These are phyloP conservation scores for Hypoxylon lienhwacheense DNA, from an alignment of 495 filamentous ascomycete species.

Conservation along the genomic window DNA sequence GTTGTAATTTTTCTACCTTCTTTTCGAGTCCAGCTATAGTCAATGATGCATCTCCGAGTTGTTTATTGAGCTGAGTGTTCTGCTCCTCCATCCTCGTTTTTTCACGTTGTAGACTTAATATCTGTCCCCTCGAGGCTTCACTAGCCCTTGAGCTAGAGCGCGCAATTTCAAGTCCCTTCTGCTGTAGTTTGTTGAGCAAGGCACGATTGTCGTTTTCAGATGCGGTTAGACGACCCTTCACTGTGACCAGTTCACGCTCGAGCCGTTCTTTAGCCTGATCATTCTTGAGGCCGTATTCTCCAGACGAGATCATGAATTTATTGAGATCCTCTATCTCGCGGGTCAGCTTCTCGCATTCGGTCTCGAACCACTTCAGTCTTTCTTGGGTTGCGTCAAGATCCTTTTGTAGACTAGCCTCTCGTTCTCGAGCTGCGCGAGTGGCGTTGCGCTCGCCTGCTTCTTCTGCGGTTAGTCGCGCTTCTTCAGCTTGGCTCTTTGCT, in stretches of 20 bases:
- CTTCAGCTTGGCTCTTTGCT: constrained; percentile 79
- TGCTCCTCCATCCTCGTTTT: constrained; percentile 85
- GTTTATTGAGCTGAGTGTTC: constrained; percentile 74
- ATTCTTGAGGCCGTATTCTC: constrained; percentile 79
- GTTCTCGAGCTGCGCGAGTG: constrained; percentile 75
- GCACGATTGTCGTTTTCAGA: constrained; percentile 98
- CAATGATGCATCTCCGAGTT: constrained; percentile 85
- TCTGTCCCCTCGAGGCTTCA: constrained; percentile 79
- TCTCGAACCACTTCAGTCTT: constrained; percentile 71
- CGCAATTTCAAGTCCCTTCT: constrained; percentile 96
- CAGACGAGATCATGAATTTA: constrained; percentile 82
- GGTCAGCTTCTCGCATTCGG: constrained; percentile 72
- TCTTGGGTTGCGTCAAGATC: constrained; percentile 75
- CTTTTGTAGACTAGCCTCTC: constrained; percentile 71
- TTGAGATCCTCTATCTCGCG: constrained; percentile 78
- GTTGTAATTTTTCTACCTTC: constrained; percentile 89
- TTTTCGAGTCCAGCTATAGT: constrained; percentile 87
- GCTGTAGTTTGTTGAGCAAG: constrained; percentile 92
- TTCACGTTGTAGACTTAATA: constrained; percentile 76
- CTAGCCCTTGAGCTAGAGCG: constrained; percentile 83
- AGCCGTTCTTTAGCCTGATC: constrained; percentile 93
- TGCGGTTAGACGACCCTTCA: constrained; percentile 86
- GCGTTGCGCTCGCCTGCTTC: constrained; percentile 77
- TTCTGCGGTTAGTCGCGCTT: constrained; percentile 81
- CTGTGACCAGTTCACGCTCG: constrained; percentile 87